Evolutionary conservation across 345 rosid species (phyloP).

Genomic region (Gossypium turneri): DNA sequence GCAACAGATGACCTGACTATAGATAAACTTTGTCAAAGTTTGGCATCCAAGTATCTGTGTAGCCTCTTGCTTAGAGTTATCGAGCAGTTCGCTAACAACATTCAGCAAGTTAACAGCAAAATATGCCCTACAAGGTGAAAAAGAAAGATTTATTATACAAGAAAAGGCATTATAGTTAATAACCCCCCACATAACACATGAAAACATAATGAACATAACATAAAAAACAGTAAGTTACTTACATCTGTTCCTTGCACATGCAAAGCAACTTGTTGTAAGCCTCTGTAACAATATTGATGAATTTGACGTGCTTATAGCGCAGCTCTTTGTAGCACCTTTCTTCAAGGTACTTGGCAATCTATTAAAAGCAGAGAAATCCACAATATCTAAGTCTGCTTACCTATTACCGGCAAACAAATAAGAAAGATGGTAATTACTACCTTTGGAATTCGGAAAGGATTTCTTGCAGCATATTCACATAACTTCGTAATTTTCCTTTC

Average conservation of each 20-base stretch:
- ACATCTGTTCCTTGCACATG: conserved; percentile 88
- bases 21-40: conserved; percentile 72
- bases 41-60: conserved; percentile 77
- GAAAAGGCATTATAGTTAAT: background rate
- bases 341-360: conserved; percentile 93
- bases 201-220: background rate
- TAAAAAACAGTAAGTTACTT: conserved; percentile 21
- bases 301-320: conserved; percentile 60
- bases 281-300: conserved; percentile 59
- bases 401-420: background rate
- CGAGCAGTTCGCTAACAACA: conserved; percentile 72
- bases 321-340: conserved; percentile 89
- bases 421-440: conserved; percentile 26
- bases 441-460: conserved; percentile 88
- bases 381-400: background rate
- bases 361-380: conserved; percentile 13
- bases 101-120: conserved; percentile 76
- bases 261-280: conserved; percentile 72
- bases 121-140: conserved; percentile 55
- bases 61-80: conserved; percentile 62
- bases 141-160: background rate
- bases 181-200: background rate
- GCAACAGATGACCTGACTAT: conserved; percentile 62
- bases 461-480: conserved; percentile 91
- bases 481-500: conserved; percentile 83